These are phyloP conservation scores for Trametes elegans DNA, from an alignment of 768 basidiomycete genomes.

Conservation along the genomic window DNA sequence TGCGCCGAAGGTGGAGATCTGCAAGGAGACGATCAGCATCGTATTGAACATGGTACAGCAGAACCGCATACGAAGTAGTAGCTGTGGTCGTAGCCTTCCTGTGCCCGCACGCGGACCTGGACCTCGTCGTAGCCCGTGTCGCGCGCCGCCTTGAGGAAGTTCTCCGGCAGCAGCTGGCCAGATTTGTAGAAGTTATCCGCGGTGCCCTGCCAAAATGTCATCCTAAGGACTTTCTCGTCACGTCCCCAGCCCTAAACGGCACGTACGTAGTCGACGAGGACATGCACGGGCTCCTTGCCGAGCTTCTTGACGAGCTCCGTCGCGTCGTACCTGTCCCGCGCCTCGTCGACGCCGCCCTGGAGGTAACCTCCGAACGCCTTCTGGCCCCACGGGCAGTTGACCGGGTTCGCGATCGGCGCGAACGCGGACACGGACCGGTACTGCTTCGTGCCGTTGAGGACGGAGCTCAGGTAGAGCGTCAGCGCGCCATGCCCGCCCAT, in stretches of 20 bases:
- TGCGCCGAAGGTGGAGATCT: conserved; percentile 88
- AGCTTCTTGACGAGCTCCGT: conserved; percentile 70
- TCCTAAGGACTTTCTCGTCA: not conserved
- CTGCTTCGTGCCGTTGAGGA: conserved; percentile 41
- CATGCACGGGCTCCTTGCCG: conserved; percentile 60
- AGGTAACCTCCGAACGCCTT: conserved; percentile 91
- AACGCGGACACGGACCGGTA: conserved; percentile 92
- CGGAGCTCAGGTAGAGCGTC: conserved; percentile 79
- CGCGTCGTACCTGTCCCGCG: conserved; percentile 73
- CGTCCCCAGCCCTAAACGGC: not conserved
- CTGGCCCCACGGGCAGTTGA: conserved; percentile 84
- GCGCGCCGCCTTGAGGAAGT: conserved; percentile 77
- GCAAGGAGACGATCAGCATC: not conserved
- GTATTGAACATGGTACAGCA: not conserved
- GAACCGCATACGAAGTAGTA: conserved; percentile 73
- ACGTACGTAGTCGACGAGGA: conserved; percentile 85
- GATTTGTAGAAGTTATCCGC: conserved; percentile 81
- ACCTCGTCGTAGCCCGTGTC: conserved; percentile 68
- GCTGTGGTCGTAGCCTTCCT: conserved; percentile 85
- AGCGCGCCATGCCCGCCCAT: conserved; percentile 99
- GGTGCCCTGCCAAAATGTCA: conserved; percentile 52
- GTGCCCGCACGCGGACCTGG: conserved; percentile 75
- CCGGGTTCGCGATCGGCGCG: conserved; percentile 82
- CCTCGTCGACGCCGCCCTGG: conserved; percentile 73
- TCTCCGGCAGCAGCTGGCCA: conserved; percentile 87